Conservation (phyloP, 176 grass and related monocot genomes). For the Melocanna baccifera region DNA sequence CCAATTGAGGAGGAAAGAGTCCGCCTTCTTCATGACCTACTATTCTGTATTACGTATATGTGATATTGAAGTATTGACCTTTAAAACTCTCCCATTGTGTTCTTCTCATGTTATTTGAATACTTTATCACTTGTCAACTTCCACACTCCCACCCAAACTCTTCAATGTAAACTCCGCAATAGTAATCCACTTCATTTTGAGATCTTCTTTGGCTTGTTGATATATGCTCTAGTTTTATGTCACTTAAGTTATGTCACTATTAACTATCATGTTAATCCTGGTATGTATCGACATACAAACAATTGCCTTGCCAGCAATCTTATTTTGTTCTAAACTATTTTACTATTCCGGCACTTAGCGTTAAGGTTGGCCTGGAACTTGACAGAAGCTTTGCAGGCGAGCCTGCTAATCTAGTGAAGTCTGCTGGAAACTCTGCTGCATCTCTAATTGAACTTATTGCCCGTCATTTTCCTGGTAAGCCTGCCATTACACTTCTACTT, state of each 20-base stretch:
- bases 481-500: background rate
- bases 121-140: background rate
- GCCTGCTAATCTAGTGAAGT: conserved; percentile 83
- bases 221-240: background rate
- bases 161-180: background rate
- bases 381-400: conserved; percentile 73
- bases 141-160: background rate
- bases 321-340: background rate
- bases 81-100: background rate
- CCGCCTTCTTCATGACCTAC: conserved; percentile 85
- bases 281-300: background rate
- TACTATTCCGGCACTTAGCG: background rate
- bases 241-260: too few relatives aligned
- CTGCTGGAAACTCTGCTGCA: conserved; percentile 76
- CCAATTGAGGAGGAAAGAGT: conserved; percentile 93
- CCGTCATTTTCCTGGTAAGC: conserved; percentile 87
- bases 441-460: conserved; percentile 67
- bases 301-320: background rate
- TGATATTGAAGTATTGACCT: background rate
- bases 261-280: background rate
- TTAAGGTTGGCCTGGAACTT: conserved; percentile 75
- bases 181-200: background rate
- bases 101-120: background rate
- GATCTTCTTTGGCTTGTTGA: background rate
- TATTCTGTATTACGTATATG: background rate